Evolutionary conservation across 2,329 filamentous ascomycete species (phyloP), one percentile per base, ranked within the genome.

Genomic region (Fusarium coicis): DNA sequence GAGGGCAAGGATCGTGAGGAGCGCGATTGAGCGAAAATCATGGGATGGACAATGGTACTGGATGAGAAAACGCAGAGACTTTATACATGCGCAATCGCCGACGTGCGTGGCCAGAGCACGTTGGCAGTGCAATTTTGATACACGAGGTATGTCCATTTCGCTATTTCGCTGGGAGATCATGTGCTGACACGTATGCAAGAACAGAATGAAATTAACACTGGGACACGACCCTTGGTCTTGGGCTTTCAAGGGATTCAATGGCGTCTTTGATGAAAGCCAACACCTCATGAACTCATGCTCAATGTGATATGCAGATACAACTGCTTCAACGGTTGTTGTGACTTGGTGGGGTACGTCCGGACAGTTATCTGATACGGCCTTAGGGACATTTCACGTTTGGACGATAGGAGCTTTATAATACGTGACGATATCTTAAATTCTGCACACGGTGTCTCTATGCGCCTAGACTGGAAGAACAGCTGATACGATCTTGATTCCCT

Each of bases 1-100:
- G 84, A 79, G 10, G 82, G 75, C 18, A 83, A 82, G 76, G 80
- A 81, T n/a, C 80, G 70, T 11, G 80, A 82, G 75, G 80, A 81
- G 34, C 79, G 74, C 21, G 80, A 78, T 26, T 76, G 75, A 78
- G 52, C 40, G 18, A 40, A 67, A 52, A 63, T 47, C 18, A 46
- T 36, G 39, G 42, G 47, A 26, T 44, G 54, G 43, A 12, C 0
- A 1, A 18, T 3, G 26, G 47, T 3, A 28, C 32, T 30, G 32
- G 46, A 69, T 42, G 34, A 39, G 23, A 54, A 50, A 46, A 39
- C 42, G 50, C 39, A 28, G 26, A 43, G 42, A 54, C 15, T 39
- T 36, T 36, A 40, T 43, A 34, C 15, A 54, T 46, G 62, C 55
- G 54, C 44, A 50, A 52, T 39, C 44, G 78, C 78, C 77, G 78